A percentile compares a stretch with the other conserved stretches of the same genome.
phyloP scores from a whole-genome alignment of 1,284 basidiomycete species.

The Cutaneotrichosporon cyanovorans region DNA sequence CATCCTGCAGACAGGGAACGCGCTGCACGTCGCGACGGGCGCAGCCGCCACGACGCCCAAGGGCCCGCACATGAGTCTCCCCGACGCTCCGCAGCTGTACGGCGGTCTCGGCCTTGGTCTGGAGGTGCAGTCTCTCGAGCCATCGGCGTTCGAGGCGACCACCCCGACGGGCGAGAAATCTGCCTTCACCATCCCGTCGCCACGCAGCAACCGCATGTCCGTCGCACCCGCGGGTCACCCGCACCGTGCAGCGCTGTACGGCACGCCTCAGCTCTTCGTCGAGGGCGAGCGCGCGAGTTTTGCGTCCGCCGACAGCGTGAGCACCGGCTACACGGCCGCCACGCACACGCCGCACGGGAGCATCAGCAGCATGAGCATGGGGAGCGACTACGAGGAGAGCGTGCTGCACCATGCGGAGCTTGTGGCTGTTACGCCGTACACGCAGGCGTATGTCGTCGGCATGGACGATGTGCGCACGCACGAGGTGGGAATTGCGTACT shows the following conservation, averaged over 20 bases:
- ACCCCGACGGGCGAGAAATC: not conserved
- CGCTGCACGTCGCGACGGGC: not conserved
- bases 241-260: conserved; percentile 37
- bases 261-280: conserved; percentile 12
- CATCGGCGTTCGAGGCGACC: not conserved
- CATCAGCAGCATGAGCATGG: conserved; percentile 4
- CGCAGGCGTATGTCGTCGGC: conserved; percentile 11
- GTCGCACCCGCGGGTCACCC: conserved; percentile 29
- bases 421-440: conserved; percentile 28
- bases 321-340: not conserved
- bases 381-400: conserved; percentile 37
- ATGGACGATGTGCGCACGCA: conserved; percentile 8
- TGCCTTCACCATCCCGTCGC: not conserved
- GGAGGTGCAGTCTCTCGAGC: not conserved
- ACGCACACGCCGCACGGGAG: conserved; percentile 5
- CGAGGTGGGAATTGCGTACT: conserved; percentile 17
- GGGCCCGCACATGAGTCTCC: not conserved
- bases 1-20: not conserved
- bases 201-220: conserved; percentile 15
- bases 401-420: conserved; percentile 30
- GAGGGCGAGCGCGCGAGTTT: not conserved
- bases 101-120: conserved; percentile 19
- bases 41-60: not conserved
- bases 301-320: not conserved
- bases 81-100: not conserved